Evolutionary conservation across 176 grass and related monocot genomes (phyloP), one percentile per base, ranked within the genome.

Genomic region (Oryza nivara): DNA sequence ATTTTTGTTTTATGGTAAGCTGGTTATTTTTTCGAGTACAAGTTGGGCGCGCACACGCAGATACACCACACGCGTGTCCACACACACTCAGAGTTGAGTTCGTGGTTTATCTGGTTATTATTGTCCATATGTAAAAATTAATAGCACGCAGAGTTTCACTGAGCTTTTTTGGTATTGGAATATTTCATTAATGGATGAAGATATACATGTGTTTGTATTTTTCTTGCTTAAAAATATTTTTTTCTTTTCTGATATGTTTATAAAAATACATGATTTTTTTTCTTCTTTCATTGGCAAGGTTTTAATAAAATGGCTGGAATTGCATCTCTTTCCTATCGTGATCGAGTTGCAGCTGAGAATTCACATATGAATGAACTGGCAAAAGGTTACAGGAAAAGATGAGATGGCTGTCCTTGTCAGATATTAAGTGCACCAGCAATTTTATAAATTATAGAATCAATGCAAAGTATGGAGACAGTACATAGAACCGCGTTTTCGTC

Each of bases 401-500:
- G 63, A 38, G 26, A 46, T 63, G 82, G 46, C 0, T 74, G 82
- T 80, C 87, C 20, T 64, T 75, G 15, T 49, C 81, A 84, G n/a
- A 34, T 38, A n/a, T 19, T 7, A 84, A 68, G 46, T 65, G 26
- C 46, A 41, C 63, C 48, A 51, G 1, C 63, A 15, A 78, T 79
- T 72, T 38, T 65, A 69, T 84, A 47, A 80, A 58, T 19, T 58
- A 58, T 58, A 58, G 52, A 46, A 84, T 68, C 68, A 68, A 49
- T 47, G 75, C 36, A 79, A 19, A 44, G 44, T 17, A 67, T 12
- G 47, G 56, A 4, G 74, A 44, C 11, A 68, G 81, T 43, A 79
- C 74, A 73, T 8, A 61, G 69, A 83, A 14, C 81, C 46, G 87
- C 12, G 69, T 80, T 84, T 82, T 80, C 75, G 25, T 60, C 30